Conservation (phyloP, 345 rosid species). For the Citrus medica region DNA sequence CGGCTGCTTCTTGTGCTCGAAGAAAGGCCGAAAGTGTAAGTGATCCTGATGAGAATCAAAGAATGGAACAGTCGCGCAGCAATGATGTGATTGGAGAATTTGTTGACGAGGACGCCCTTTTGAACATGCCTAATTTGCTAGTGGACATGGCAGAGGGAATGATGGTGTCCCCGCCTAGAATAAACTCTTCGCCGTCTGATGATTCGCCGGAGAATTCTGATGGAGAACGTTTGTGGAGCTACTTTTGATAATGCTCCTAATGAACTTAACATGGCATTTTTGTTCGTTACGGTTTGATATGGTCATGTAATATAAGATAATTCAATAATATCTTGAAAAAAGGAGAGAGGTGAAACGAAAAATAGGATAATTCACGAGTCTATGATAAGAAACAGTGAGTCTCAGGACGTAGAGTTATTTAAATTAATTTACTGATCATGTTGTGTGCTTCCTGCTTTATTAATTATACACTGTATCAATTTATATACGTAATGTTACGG, state of each 20-base stretch:
- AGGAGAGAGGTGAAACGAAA: not conserved
- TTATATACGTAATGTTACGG: too few relatives aligned
- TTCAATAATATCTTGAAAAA: not conserved
- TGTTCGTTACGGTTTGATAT: not conserved
- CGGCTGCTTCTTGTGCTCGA: conserved; percentile 34
- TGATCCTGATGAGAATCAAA: not conserved
- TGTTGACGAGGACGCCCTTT: conserved; percentile 73
- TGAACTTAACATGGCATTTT: not conserved
- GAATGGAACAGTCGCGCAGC: not conserved
- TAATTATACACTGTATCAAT: too few relatives aligned
- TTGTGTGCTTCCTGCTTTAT: too few relatives aligned
- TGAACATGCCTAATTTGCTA: conserved; percentile 76
- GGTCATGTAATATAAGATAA: not conserved
- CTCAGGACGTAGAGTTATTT: too few relatives aligned
- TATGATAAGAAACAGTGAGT: too few relatives aligned
- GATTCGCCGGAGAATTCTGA: conserved; percentile 60
- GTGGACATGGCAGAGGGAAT: conserved; percentile 94
- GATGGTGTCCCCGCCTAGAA: conserved; percentile 80
- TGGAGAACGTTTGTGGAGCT: conserved; percentile 71
- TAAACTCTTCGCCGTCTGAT: conserved; percentile 45
- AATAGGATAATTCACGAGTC: too few relatives aligned
- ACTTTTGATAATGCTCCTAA: conserved; percentile 13
- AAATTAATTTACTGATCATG: too few relatives aligned
- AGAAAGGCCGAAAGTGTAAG: conserved; percentile 29
- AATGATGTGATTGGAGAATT: conserved; percentile 22